Conservation (phyloP, 371 early-diverging fungal genomes). For the Lichtheimia ornata region DNA sequence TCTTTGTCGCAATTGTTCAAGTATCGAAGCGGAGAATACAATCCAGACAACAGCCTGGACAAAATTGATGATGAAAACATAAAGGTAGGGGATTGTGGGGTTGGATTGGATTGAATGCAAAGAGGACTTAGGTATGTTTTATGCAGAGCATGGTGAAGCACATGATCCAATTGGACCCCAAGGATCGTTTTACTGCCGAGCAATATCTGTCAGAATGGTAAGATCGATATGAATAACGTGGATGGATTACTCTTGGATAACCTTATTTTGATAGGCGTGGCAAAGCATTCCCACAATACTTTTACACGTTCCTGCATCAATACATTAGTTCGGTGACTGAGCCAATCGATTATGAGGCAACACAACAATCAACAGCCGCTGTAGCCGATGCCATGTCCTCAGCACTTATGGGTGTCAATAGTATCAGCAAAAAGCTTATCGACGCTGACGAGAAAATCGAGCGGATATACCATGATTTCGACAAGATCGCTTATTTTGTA, state of each 20-base stretch:
- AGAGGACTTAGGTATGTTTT: not conserved
- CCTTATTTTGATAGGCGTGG: conserved; percentile 51
- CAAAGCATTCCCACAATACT: conserved; percentile 77
- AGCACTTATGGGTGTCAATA: conserved; percentile 17
- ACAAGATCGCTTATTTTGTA: conserved; percentile 64
- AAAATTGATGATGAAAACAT: conserved; percentile 84
- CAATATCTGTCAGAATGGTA: conserved; percentile 77
- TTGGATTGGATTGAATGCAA: not conserved
- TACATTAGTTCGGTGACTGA: conserved; percentile 75
- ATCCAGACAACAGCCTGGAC: conserved; percentile 64
- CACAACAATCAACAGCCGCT: conserved; percentile 5
- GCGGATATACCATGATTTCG: conserved; percentile 75
- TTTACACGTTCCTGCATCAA: conserved; percentile 76
- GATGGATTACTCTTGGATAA: not conserved
- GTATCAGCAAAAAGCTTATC: conserved; percentile 31
- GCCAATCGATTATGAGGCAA: conserved; percentile 34
- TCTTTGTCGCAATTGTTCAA: conserved; percentile 88
- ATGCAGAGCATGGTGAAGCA: conserved; percentile 68
- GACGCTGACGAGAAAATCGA: conserved; percentile 83
- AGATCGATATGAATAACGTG: not conserved
- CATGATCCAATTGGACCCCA: conserved; percentile 89
- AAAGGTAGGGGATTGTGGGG: conserved; percentile 49
- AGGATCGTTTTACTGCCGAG: conserved; percentile 67
- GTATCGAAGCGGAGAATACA: conserved; percentile 80
- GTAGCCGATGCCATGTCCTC: conserved; percentile 14